Evolutionary conservation across 768 basidiomycete species (phyloP), one percentile per base, ranked within the genome.

Genomic region (Tremella yokohamensis): DNA sequence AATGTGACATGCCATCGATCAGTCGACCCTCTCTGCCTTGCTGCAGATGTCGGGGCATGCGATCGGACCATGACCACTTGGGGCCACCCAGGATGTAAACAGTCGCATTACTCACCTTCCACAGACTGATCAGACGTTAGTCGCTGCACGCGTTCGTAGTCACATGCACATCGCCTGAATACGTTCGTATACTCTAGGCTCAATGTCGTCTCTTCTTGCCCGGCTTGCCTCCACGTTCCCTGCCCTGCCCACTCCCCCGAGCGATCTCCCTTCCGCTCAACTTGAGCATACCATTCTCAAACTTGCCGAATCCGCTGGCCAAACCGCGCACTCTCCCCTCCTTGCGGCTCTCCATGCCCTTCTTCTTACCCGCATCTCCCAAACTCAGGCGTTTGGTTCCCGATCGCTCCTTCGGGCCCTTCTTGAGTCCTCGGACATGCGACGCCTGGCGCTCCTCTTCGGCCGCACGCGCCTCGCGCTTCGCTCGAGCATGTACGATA

Each of bases 181-280:
- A n/a, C n/a, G n/a, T n/a, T n/a, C n/a, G n/a, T n/a, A n/a, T n/a
- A n/a, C n/a, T n/a, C n/a, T n/a, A n/a, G n/a, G 19, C 16, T 50
- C 55, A 49, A 15, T 22, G n/a, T 29, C 45, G 20, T 26, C 55
- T 3, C 47, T 37, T 38, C 45, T 26, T 56, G 29, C 50, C 42
- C 15, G 42, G 25, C 38, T 38, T 16, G 39, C 26, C 12, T 40
- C 56, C 15, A 37, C 20, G 42, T 4, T n/a, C n/a, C n/a, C 22
- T 6, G 4, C 42, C 42, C 26, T 47, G n/a, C 40, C 47, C 59
- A 22, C 57, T 18, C 38, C 52, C 69, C 45, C 64, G 57, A 18
- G 66, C 73, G 39, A 76, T 68, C 51, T 78, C 77, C n/a, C 59
- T 40, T 60, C 72, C 60, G 49, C 65, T 70, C 44, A 78, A 48